Base-by-base conservation (phyloP, 2,329 filamentous ascomycete genomes). In the Aspergillus fumigatus region DNA sequence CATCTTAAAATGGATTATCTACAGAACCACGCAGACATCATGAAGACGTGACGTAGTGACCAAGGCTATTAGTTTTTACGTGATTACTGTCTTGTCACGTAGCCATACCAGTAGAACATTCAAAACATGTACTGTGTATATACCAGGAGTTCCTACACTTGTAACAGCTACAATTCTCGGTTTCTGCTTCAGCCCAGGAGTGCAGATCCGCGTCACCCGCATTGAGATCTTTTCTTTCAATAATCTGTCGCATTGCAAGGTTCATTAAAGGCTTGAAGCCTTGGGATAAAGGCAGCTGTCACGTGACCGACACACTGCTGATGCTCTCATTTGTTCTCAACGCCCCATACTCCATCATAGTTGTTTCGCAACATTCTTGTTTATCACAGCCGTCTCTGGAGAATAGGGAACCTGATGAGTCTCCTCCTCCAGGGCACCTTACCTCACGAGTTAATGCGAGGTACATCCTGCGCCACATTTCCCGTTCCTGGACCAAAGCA, bases 401-500 rank as follows among this genome's bases (percentile, higher is more conserved):
- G 32, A 38, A 38, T 17, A 7, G 32, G 11, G 32, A 17, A 17
- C 32, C 14, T 38, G 32, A 38, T 17, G 6, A 6, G 32, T 47
- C 43, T 23, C 21, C 40, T 10, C 21, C 8, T 21, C 40, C 19
- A 17, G 48, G 19, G 19, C 43, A 29, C 41, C 45, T 19, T 23
- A 23, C 41, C 10, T 59, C 50, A 32, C 41, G 55, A 54, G 54
- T 63, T 56, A 63, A 62, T 56, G 40, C 48, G n/a, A 47, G 43
- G 43, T 47, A n/a, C 45, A 48, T 51, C 53, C 48, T 19, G 25
- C 61, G 59, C 61, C 58, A 61, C 59, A 52, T 52, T 54, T 57
- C 52, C 55, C 52, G 56, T 53, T 50, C 38, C 43, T 17, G 27
- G 19, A 51, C 19, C 19, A 27, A 61, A 65, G 56, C 70, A 73